Percentiles rank a stretch among this genome's conserved stretches.
Evolutionary conservation across 345 rosid species (phyloP).

Genomic region (Eutrema yunnanense): DNA sequence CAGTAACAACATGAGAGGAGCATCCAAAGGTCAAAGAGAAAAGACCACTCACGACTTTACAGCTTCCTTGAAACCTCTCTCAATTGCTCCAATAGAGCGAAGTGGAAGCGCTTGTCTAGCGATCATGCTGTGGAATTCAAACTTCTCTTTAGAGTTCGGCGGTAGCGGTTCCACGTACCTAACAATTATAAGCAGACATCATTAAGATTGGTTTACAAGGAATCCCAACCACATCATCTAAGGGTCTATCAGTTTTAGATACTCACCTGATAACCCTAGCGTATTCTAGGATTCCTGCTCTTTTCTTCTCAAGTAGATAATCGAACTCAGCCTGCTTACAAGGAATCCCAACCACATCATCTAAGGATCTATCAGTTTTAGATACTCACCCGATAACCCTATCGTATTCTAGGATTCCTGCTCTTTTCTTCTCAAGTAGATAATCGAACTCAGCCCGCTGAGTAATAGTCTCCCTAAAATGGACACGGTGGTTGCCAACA

Average conservation of each 20-base stretch:
- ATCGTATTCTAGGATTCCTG: slow-evolving; percentile 87
- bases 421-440: slow-evolving; percentile 93
- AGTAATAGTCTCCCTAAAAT: slow-evolving; percentile 92
- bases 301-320: slow-evolving; percentile 95
- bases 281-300: slow-evolving; percentile 83
- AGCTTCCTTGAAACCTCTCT: slow-evolving; percentile 97
- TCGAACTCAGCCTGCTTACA: slow-evolving; percentile 83
- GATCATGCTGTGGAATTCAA: slow-evolving; percentile 88
- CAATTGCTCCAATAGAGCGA: slow-evolving; percentile 86
- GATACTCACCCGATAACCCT: slow-evolving; percentile 70
- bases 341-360: not conserved
- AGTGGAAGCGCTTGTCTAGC: slow-evolving; percentile 97
- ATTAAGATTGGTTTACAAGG: not conserved
- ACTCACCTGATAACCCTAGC: slow-evolving; percentile 87
- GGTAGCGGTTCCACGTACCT: slow-evolving; percentile 91
- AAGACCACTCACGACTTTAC: slow-evolving; percentile 76
- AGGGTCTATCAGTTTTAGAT: not conserved
- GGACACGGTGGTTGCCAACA: slow-evolving; percentile 96
- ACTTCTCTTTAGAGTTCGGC: slow-evolving; percentile 50
- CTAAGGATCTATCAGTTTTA: not conserved
- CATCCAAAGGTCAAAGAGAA: not conserved
- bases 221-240: not conserved
- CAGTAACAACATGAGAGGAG: not conserved
- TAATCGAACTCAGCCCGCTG: slow-evolving; percentile 89
- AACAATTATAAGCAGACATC: slow-evolving; percentile 4